phyloP scores from a whole-genome alignment of 257 asterid genomes.

The Solanum habrochaites region DNA sequence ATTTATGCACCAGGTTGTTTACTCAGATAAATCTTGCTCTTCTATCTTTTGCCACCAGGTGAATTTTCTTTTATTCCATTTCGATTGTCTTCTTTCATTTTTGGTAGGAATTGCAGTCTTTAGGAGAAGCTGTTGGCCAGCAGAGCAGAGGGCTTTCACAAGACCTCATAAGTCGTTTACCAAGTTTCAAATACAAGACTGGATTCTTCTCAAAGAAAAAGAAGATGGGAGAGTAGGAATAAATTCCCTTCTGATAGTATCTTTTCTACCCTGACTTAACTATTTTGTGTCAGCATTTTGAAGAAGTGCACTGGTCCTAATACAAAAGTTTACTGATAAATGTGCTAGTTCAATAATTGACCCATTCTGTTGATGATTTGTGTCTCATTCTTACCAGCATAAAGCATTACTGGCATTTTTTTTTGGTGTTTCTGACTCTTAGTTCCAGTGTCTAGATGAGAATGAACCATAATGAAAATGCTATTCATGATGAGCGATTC shows the following conservation, averaged over 20 bases:
- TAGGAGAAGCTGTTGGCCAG: conserved; percentile 70
- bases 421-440: not conserved
- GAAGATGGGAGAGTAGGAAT: conserved; percentile 9
- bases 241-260: not conserved
- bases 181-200: conserved; percentile 57
- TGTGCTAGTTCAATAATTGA: not conserved
- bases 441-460: not conserved
- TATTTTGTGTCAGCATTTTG: not conserved
- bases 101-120: conserved; percentile 60
- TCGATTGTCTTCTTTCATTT: not conserved
- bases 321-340: not conserved
- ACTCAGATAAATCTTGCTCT: not conserved
- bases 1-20: not conserved
- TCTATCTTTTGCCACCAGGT: not conserved
- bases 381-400: not conserved
- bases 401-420: not conserved
- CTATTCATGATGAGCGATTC: not conserved
- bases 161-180: conserved; percentile 56
- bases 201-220: conserved; percentile 38
- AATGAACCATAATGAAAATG: not conserved
- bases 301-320: not conserved
- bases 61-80: not conserved
- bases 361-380: not conserved
- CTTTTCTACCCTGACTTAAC: not conserved
- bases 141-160: conserved; percentile 71